Evolutionary conservation across 2,329 filamentous ascomycete genomes (phyloP).

Genomic region (Alternaria dauci): DNA sequence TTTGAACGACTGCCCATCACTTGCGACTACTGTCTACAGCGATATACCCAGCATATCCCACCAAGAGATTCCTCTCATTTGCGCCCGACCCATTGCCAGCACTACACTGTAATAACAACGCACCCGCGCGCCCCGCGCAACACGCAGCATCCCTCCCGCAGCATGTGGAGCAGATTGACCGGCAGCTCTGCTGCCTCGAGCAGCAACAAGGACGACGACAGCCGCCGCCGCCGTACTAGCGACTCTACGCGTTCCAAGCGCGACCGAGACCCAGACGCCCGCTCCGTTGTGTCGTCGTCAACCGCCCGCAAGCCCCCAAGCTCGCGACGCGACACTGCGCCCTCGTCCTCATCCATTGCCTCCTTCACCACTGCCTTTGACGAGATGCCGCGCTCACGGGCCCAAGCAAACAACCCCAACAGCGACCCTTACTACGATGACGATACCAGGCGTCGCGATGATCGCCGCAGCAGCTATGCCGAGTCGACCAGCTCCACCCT

Average conservation of each 20-base stretch:
- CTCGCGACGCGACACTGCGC: conserved; percentile 40
- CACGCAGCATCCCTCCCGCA: conserved; percentile 22
- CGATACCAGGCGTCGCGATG: conserved; percentile 37
- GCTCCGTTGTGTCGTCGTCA: conserved; percentile 48
- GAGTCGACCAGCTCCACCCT: conserved; percentile 37
- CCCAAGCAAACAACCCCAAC: conserved; percentile 24
- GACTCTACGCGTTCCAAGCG: conserved; percentile 45
- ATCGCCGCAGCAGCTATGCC: conserved; percentile 43
- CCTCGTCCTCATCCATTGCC: conserved; percentile 47
- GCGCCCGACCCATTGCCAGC: conserved; percentile 30
- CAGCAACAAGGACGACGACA: conserved; percentile 38
- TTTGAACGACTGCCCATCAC: conserved; percentile 28
- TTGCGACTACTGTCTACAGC: conserved; percentile 28
- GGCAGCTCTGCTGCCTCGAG: conserved; percentile 43
- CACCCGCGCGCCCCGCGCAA: conserved; percentile 19
- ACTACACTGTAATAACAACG: conserved; percentile 26
- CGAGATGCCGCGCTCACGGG: conserved; percentile 36
- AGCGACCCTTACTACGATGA: conserved; percentile 48
- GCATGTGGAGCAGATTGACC: conserved; percentile 51
- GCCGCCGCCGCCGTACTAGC: conserved; percentile 35
- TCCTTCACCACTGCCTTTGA: conserved; percentile 53
- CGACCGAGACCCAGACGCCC: conserved; percentile 37
- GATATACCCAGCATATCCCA: conserved; percentile 37
- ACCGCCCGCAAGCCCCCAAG: conserved; percentile 45
- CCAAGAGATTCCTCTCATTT: conserved; percentile 24